Percentiles rank a stretch among this genome's conserved stretches.
phyloP scores from a whole-genome alignment of 2,329 filamentous ascomycete genomes.

The Dendrostoma leiphaemia region DNA sequence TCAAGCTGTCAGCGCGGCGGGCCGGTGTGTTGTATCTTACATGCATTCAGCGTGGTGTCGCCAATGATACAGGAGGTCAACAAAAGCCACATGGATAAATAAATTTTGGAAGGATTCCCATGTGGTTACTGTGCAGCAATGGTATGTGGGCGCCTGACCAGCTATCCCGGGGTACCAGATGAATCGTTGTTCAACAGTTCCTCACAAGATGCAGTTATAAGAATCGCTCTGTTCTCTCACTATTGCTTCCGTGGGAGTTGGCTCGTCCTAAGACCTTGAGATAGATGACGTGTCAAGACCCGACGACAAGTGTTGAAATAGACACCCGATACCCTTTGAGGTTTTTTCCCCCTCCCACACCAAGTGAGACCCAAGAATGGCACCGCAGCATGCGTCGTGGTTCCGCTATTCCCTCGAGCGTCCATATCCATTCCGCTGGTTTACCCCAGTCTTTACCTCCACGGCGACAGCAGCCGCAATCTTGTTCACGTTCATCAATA shows the following conservation, averaged over 20 bases:
- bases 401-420: conserved; percentile 15
- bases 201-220: no score
- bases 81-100: background rate
- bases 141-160: no score
- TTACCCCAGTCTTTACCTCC: conserved; percentile 6
- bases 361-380: background rate
- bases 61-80: background rate
- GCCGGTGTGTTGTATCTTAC: background rate
- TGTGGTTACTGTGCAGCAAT: no score
- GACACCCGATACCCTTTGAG: no score
- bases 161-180: no score
- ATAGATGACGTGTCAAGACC: no score
- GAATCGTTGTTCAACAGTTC: no score
- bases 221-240: no score
- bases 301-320: no score
- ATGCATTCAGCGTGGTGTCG: background rate
- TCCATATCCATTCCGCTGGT: conserved; percentile 17
- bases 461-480: background rate
- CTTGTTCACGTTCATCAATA: conserved; percentile 14
- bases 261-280: no score
- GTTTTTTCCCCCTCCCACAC: no score
- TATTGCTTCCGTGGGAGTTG: no score
- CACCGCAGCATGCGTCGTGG: background rate
- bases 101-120: background rate
- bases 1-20: background rate